Conservation (phyloP, 768 basidiomycete genomes). For the Suillus subalutaceus region DNA sequence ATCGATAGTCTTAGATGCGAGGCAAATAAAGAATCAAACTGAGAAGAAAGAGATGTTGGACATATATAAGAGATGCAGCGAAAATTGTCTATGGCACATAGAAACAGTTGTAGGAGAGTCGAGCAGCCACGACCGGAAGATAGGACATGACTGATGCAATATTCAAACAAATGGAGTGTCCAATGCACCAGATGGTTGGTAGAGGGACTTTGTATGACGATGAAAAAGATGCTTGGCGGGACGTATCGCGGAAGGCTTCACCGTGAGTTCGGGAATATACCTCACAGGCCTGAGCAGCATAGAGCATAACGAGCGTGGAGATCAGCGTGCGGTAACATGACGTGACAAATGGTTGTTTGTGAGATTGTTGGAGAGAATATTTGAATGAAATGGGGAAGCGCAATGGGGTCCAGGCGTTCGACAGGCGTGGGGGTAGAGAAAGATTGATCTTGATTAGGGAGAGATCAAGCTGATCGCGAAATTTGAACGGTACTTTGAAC, state of each 20-base stretch:
- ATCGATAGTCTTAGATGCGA: conserved; percentile 30
- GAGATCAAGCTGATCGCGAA: conserved; percentile 14
- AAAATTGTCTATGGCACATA: conserved; percentile 33
- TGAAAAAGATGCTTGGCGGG: conserved; percentile 23
- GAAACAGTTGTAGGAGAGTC: conserved; percentile 26
- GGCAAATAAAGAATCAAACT: conserved; percentile 25
- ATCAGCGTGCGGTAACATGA: conserved; percentile 20
- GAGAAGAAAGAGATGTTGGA: conserved; percentile 14
- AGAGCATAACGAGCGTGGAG: conserved; percentile 20
- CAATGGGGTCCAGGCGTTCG: conserved; percentile 3
- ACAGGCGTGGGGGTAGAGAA: conserved; percentile 6
- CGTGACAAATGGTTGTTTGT: conserved; percentile 14
- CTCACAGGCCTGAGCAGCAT: conserved; percentile 15
- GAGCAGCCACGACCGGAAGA: conserved; percentile 16
- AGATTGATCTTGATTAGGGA: conserved; percentile 7
- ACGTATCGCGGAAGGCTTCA: conserved; percentile 12
- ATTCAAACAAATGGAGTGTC: conserved; percentile 36
- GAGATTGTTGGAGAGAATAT: conserved; percentile 16
- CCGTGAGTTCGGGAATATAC: conserved; percentile 13
- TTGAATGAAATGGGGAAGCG: conserved; percentile 14
- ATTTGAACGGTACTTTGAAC: conserved; percentile 9
- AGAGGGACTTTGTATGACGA: conserved; percentile 20
- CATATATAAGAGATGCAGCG: conserved; percentile 21
- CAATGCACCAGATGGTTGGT: conserved; percentile 27
- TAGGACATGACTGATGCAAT: conserved; percentile 19